These are phyloP conservation scores for Tolypocladium inflatum DNA, from an alignment of 2,329 filamentous ascomycete species.

Conservation along the genomic window DNA sequence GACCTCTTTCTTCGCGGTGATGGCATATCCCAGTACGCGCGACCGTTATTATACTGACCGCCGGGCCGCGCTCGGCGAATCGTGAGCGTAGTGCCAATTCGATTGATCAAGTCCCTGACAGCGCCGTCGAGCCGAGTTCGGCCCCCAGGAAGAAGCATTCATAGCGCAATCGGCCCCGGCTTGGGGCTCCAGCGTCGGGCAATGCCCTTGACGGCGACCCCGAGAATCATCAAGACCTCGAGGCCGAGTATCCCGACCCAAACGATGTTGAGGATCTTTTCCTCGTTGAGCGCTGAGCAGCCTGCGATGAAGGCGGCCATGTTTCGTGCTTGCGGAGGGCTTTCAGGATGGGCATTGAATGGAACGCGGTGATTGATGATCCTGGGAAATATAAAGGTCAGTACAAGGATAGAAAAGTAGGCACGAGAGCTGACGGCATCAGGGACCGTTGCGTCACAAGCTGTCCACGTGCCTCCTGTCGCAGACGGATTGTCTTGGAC, in stretches of 20 bases:
- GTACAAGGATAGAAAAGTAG: background rate
- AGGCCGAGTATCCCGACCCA: slow-evolving; percentile 37
- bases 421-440: background rate
- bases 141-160: background rate
- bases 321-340: slow-evolving; percentile 4
- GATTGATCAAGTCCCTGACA: too few species aligned
- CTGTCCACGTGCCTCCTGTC: background rate
- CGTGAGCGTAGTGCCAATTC: too few species aligned
- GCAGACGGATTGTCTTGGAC: background rate
- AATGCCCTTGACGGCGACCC: slow-evolving; percentile 21
- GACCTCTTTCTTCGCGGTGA: too few species aligned
- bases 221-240: slow-evolving; percentile 33
- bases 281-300: slow-evolving; percentile 22
- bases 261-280: slow-evolving; percentile 32
- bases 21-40: too few species aligned
- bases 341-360: background rate
- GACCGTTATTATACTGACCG: too few species aligned
- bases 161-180: background rate
- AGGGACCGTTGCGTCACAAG: background rate
- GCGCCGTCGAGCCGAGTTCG: too few species aligned
- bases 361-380: background rate
- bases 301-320: slow-evolving; percentile 15
- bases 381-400: background rate
- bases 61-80: too few species aligned
- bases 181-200: background rate